Base-by-base conservation (phyloP, 2,329 filamentous ascomycete species). In the Ophiostoma novo-ulmi region DNA sequence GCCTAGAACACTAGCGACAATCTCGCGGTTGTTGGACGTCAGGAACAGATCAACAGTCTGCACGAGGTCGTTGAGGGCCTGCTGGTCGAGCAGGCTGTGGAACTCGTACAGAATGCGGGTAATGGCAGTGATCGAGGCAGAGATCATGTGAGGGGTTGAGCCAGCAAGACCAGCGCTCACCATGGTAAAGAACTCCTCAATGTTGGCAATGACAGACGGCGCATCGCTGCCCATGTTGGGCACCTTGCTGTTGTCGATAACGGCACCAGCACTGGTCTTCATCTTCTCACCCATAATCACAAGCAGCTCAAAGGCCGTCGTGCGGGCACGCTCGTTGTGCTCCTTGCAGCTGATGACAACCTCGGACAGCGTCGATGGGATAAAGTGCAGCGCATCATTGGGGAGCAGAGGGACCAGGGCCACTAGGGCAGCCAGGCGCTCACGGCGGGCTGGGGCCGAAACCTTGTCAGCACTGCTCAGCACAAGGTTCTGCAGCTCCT, bases 121-220 rank as follows among this genome's bases (percentile, higher is more conserved):
- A 52, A 99, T 86, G 17, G 95, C 94, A 0, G 93, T 98, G 78
- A 99, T 94, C n/a, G 92, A 93, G 0, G 95, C 95, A 7, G 93
- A 97, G 73, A 98, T 94, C 93, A 98, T 97, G 82, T 98, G 94
- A 41, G 95, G 94, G 13, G 93, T 94, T 76, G 90, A 91, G 71
- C 94, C 94, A 1, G 94, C 95, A 69, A 99, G 86, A 81, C 95
- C 95, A 67, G 95, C 95, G 75, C 92, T 97, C 39, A 98, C 91
- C 95, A 99, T 99, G 70, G 94, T 97, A 82, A 98, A 92, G 81
- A 93, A 98, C 80, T 98, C 95, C 77, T 98, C 94, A 52, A 99
- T 87, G 61, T 87, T 94, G 26, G 95, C 94, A 2, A 87, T 84
- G 4, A 90, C 93, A 41, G 89, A 83, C 2, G 92, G 90, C 0